phyloP scores from a whole-genome alignment of 129 eudicot species.

The Helichrysum umbraculigerum region DNA sequence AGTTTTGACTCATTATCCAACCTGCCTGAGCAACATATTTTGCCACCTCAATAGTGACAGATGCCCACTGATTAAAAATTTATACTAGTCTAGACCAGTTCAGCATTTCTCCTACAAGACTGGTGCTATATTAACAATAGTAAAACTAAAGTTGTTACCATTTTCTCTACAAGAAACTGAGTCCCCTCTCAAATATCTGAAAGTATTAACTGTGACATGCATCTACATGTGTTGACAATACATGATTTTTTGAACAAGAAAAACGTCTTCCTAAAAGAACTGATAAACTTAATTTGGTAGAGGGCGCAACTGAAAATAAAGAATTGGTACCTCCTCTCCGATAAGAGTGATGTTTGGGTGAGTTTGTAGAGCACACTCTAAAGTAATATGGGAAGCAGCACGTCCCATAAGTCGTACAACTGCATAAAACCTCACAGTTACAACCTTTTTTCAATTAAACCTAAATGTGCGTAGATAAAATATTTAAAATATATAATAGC shows the following conservation, averaged over 20 bases:
- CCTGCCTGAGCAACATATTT: background rate
- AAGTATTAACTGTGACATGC: background rate
- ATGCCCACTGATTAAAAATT: too few relatives aligned
- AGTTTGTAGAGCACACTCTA: constrained; percentile 99
- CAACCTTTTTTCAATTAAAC: background rate
- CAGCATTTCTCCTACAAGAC: too few relatives aligned
- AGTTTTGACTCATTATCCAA: background rate
- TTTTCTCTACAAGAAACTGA: background rate
- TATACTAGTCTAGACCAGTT: too few relatives aligned
- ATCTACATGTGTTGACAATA: background rate
- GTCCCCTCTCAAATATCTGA: background rate
- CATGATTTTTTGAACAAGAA: background rate
- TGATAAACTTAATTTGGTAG: background rate
- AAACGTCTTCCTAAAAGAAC: background rate
- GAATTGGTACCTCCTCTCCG: constrained; percentile 85
- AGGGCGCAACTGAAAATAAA: background rate
- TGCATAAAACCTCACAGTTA: constrained; percentile 37
- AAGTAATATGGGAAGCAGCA: constrained; percentile 98
- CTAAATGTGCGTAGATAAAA: background rate
- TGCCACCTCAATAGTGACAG: too few relatives aligned
- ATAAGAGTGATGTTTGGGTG: constrained; percentile 97
- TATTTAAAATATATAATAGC: background rate
- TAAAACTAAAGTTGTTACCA: background rate
- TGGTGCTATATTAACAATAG: too few relatives aligned
- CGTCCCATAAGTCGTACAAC: constrained; percentile 99